Conservation (phyloP, 495 filamentous ascomycete genomes). For the Xylaria castorea region DNA sequence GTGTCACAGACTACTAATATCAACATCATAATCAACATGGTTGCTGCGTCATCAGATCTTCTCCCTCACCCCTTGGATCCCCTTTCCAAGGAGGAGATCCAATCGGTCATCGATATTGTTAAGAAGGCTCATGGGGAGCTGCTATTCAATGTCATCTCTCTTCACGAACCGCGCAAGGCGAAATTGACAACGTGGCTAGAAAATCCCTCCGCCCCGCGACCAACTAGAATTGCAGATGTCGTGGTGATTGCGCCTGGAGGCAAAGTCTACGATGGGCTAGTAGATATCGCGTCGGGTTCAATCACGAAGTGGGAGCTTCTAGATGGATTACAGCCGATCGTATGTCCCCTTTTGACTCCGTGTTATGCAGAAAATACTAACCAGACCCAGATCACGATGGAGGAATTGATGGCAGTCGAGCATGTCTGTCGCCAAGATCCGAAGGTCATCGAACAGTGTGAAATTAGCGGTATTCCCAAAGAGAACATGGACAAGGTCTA, state of each 20-base stretch:
- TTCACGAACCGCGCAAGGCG: constrained; percentile 85
- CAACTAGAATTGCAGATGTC: constrained; percentile 78
- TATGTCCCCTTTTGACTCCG: constrained; percentile 35
- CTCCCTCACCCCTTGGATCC: constrained; percentile 82
- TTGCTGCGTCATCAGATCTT: constrained; percentile 28
- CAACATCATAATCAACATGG: constrained; percentile 30
- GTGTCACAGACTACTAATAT: background rate
- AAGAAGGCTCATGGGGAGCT: constrained; percentile 73
- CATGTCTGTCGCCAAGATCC: constrained; percentile 78
- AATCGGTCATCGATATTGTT: constrained; percentile 71
- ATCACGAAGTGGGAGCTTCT: constrained; percentile 78
- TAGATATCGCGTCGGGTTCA: constrained; percentile 75
- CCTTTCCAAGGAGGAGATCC: constrained; percentile 78
- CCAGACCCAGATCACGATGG: constrained; percentile 79
- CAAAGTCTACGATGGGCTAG: constrained; percentile 84
- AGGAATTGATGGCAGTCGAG: constrained; percentile 91
- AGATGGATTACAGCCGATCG: constrained; percentile 83
- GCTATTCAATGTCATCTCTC: constrained; percentile 88
- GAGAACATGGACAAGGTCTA: constrained; percentile 94
- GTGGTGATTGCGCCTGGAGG: constrained; percentile 83
- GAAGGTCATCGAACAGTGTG: constrained; percentile 92
- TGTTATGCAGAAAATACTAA: background rate
- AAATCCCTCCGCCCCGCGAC: constrained; percentile 66
- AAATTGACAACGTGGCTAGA: constrained; percentile 86
- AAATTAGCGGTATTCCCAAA: constrained; percentile 80